Evolutionary conservation across 2,329 filamentous ascomycete species (phyloP).

Genomic region (Neobulgaria alba): DNA sequence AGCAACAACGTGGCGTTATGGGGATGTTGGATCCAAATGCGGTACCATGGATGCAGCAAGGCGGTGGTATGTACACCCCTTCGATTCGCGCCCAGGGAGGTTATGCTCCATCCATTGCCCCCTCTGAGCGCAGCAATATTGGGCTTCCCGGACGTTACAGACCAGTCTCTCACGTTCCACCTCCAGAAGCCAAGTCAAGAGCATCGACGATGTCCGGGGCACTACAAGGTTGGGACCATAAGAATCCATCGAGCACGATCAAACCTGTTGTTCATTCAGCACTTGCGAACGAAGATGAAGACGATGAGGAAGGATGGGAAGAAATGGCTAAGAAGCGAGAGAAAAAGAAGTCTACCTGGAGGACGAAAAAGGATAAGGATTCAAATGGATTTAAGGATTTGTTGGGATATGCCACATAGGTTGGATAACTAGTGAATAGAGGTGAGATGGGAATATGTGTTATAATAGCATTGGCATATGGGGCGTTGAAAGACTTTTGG

Average conservation of each 20-base stretch:
- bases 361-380: constrained; percentile 48
- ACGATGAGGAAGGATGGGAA: constrained; percentile 61
- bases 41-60: constrained; percentile 45
- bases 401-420: constrained; percentile 20
- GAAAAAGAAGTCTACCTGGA: constrained; percentile 59
- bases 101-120: constrained; percentile 87
- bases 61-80: constrained; percentile 37
- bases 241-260: constrained; percentile 29
- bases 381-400: constrained; percentile 26
- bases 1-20: constrained; percentile 70
- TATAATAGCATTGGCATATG: constrained; percentile 16
- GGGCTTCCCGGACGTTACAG: constrained; percentile 85
- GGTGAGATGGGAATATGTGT: constrained; percentile 2
- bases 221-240: constrained; percentile 23
- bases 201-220: constrained; percentile 26
- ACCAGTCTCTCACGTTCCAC: constrained; percentile 64
- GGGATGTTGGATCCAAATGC: constrained; percentile 72
- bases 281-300: constrained; percentile 44
- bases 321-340: constrained; percentile 62
- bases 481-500: constrained; percentile 22
- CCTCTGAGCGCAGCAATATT: constrained; percentile 89
- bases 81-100: constrained; percentile 39
- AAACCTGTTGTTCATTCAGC: constrained; percentile 31
- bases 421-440: constrained; percentile 11
- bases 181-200: constrained; percentile 26